These are phyloP conservation scores for Filobasidium uniguttulatum DNA, from an alignment of 1,284 basidiomycete species.

Conservation along the genomic window DNA sequence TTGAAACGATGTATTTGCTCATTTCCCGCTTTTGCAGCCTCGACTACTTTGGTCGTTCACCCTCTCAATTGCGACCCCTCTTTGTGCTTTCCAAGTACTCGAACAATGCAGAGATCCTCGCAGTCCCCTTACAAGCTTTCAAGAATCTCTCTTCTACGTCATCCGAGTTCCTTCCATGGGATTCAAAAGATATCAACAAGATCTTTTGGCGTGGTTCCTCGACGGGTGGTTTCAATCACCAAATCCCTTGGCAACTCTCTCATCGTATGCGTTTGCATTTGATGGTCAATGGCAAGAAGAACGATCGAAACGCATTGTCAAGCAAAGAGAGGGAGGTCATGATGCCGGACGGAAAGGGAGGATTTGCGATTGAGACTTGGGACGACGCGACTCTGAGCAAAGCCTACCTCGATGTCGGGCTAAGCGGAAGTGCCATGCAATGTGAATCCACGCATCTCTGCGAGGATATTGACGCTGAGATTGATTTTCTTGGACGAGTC, in stretches of 20 bases:
- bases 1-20: neutral
- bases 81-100: constrained; percentile 36
- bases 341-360: constrained; percentile 30
- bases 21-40: constrained; percentile 15
- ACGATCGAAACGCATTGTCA: constrained; percentile 26
- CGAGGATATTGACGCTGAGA: constrained; percentile 25
- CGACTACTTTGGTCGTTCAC: constrained; percentile 33
- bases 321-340: constrained; percentile 28
- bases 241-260: constrained; percentile 34
- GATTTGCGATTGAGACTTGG: constrained; percentile 23
- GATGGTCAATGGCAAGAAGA: constrained; percentile 34
- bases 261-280: constrained; percentile 37
- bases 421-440: constrained; percentile 30
- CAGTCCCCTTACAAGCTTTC: constrained; percentile 33
- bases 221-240: constrained; percentile 33
- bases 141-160: constrained; percentile 17
- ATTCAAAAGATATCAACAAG: constrained; percentile 31
- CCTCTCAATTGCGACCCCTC: constrained; percentile 30
- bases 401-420: constrained; percentile 35
- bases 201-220: constrained; percentile 39
- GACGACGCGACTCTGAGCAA: constrained; percentile 25
- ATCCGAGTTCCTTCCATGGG: constrained; percentile 22
- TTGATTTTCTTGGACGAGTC: constrained; percentile 39
- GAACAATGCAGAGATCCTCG: constrained; percentile 31
- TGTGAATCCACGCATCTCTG: constrained; percentile 23